phyloP scores from a whole-genome alignment of 2,329 filamentous ascomycete species.

The Ceratocystis colombiana region DNA sequence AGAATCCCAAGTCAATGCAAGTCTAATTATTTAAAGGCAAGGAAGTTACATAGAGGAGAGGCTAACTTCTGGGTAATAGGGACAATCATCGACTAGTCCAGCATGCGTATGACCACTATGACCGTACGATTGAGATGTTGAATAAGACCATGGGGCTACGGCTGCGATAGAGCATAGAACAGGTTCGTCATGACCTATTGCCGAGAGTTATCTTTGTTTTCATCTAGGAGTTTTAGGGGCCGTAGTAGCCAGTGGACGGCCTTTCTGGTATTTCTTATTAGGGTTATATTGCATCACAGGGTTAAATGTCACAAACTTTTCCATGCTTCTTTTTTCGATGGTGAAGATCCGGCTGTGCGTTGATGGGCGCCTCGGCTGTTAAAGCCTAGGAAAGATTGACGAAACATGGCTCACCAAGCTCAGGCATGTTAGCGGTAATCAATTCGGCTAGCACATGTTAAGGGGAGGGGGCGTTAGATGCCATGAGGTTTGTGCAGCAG shows the following conservation, averaged over 20 bases:
- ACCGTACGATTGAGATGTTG: constrained; percentile 60
- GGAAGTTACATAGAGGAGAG: constrained; percentile 16
- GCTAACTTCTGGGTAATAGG: constrained; percentile 24
- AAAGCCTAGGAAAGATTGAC: no score
- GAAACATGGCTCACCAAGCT: no score
- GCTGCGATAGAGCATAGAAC: constrained; percentile 23
- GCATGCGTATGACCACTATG: constrained; percentile 48
- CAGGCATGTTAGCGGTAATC: no score
- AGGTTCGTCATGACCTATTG: not conserved
- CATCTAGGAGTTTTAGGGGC: not conserved
- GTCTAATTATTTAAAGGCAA: not conserved
- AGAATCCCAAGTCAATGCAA: constrained; percentile 23
- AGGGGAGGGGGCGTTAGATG: no score
- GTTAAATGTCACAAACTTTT: not conserved
- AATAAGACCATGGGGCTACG: constrained; percentile 64
- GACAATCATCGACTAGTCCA: constrained; percentile 23
- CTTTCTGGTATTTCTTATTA: not conserved
- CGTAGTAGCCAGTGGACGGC: no score
- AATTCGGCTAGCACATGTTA: no score
- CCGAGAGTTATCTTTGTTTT: not conserved
- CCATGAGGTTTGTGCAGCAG: no score
- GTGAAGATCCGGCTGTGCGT: no score
- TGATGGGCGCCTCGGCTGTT: no score
- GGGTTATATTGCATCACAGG: not conserved
- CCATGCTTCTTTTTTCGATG: no score